Percentiles rank a stretch among this genome's conserved stretches.
These are phyloP conservation scores for Pulveroboletus sp. DNA, from an alignment of 768 basidiomycete species.

Conservation along the genomic window DNA sequence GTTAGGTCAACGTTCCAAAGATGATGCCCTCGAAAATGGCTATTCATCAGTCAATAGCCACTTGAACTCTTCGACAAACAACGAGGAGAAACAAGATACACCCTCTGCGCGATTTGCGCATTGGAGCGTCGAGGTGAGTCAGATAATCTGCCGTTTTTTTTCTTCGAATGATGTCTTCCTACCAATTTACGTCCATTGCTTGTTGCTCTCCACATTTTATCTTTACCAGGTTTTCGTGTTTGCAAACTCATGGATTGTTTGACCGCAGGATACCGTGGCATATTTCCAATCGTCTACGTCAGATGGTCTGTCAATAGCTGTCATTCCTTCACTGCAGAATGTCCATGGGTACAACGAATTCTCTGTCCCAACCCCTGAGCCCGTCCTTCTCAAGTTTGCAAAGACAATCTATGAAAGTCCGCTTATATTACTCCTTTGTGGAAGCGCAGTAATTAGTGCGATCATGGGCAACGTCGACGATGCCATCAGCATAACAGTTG, in stretches of 20 bases:
- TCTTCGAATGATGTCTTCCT: neutral
- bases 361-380: conserved; percentile 76
- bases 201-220: neutral
- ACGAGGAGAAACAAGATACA: conserved; percentile 42
- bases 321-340: conserved; percentile 59
- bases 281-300: conserved; percentile 62
- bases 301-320: conserved; percentile 56
- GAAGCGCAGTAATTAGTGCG: conserved; percentile 83
- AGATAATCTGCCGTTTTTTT: neutral
- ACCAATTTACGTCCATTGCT: neutral
- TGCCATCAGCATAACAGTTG: conserved; percentile 87
- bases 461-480: conserved; percentile 96
- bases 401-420: conserved; percentile 97
- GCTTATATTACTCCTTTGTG: conserved; percentile 84
- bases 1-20: conserved; percentile 22
- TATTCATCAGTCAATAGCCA: conserved; percentile 31
- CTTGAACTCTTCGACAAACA: conserved; percentile 12
- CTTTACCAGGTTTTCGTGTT: neutral
- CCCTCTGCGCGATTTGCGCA: conserved; percentile 67
- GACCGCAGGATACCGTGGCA: conserved; percentile 62
- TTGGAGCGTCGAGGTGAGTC: conserved; percentile 58
- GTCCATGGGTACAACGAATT: conserved; percentile 93
- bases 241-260: neutral
- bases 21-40: conserved; percentile 35
- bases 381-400: conserved; percentile 79